Conservation (phyloP, 208 protist species). For the Trypanosoma rangeli region DNA sequence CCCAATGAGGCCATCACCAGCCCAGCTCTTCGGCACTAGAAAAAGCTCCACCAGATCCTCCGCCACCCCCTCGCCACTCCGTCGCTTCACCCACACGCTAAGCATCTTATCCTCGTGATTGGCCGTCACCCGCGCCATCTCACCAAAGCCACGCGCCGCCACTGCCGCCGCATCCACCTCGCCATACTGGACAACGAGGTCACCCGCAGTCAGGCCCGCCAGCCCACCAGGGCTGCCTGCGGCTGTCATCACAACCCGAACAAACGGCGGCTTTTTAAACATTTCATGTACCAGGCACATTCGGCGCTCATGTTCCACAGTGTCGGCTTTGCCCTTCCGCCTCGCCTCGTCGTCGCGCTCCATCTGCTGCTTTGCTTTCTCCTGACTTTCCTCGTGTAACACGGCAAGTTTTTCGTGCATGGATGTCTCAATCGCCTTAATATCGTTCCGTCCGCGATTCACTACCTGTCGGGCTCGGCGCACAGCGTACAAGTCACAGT, state of each 20-base stretch:
- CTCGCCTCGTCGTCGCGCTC: slow-evolving; percentile 8
- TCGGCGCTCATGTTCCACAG: slow-evolving; percentile 28
- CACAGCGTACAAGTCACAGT: slow-evolving; percentile 89
- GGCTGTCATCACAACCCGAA: slow-evolving; percentile 46
- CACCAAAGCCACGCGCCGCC: slow-evolving; percentile 30
- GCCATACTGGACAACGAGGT: slow-evolving; percentile 66
- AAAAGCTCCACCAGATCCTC: slow-evolving; percentile 43
- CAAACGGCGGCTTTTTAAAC: slow-evolving; percentile 35
- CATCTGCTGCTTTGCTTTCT: slow-evolving; percentile 32
- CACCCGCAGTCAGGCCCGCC: slow-evolving; percentile 45
- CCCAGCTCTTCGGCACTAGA: slow-evolving; percentile 68
- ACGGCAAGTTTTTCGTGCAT: slow-evolving; percentile 61
- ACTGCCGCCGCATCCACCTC: slow-evolving; percentile 42
- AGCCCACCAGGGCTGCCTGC: slow-evolving; percentile 53
- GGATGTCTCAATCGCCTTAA: slow-evolving; percentile 42
- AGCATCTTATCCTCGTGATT: slow-evolving; percentile 48
- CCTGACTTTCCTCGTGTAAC: slow-evolving; percentile 53
- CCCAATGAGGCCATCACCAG: slow-evolving; percentile 68
- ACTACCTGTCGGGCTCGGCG: slow-evolving; percentile 68
- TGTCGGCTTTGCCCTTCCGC: slow-evolving; percentile 32
- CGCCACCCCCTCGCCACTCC: slow-evolving; percentile 20
- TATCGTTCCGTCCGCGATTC: slow-evolving; percentile 62
- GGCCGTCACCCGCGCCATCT: slow-evolving; percentile 39
- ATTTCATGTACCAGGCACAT: slow-evolving; percentile 8
- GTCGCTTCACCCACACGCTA: slow-evolving; percentile 62